phyloP scores from a whole-genome alignment of 2,329 filamentous ascomycete species.

The Dothistroma septosporum region DNA sequence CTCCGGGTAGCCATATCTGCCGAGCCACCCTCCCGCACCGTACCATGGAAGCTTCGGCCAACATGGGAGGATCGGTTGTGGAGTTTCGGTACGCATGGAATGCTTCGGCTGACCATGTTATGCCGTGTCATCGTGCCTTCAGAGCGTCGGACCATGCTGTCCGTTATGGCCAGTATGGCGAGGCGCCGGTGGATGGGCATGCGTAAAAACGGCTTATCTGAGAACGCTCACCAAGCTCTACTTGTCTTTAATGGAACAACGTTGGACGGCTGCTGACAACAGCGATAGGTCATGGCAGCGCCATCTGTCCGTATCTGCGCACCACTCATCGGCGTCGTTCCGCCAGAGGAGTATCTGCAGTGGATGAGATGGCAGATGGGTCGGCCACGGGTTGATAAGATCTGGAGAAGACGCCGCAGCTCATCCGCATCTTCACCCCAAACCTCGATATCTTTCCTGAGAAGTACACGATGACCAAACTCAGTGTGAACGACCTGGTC shows the following conservation, averaged over 20 bases:
- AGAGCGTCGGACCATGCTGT: conserved; percentile 30
- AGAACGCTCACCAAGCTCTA: conserved; percentile 12
- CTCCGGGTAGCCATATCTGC: conserved; percentile 32
- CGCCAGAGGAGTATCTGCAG: conserved; percentile 45
- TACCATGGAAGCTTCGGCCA: conserved; percentile 28
- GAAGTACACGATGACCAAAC: conserved; percentile 1
- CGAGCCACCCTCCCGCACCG: conserved; percentile 38
- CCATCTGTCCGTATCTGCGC: background rate
- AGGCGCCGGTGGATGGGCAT: conserved; percentile 37
- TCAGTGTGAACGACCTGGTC: conserved; percentile 15
- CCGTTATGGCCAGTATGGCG: conserved; percentile 35
- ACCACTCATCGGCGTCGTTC: conserved; percentile 44
- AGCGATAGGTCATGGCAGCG: background rate
- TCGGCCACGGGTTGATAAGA: conserved; percentile 10
- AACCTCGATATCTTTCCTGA: conserved; percentile 10
- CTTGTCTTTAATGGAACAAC: too few species aligned
- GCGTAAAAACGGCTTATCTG: conserved; percentile 39
- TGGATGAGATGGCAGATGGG: conserved; percentile 47
- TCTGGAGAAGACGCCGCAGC: conserved; percentile 10
- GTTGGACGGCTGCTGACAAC: too few species aligned
- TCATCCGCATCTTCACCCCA: conserved; percentile 15
- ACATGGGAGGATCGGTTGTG: conserved; percentile 39
- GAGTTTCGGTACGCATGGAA: conserved; percentile 31
- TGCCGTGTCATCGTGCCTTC: conserved; percentile 33
- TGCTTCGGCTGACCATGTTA: conserved; percentile 20